Evolutionary conservation across 2,329 filamentous ascomycete genomes (phyloP), one percentile per base, ranked within the genome.

Genomic region (Colletotrichum theobromicola): DNA sequence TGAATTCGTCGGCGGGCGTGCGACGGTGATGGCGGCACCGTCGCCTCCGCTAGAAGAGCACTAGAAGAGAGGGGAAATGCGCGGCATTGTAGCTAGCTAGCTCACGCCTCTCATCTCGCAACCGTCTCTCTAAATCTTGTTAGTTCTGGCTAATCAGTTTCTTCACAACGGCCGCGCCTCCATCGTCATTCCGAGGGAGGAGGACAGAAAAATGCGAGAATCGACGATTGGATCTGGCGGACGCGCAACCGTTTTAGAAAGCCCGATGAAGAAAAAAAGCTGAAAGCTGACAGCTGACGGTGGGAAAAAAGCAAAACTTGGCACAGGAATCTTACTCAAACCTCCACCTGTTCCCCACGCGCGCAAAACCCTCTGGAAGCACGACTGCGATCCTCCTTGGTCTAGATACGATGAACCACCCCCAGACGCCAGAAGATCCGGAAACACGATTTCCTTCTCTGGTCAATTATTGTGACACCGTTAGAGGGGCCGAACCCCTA

Each of bases 321-420:
- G 32, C 34, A 60, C 34, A 28, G 12, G 37, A 72, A 61, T 64
- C 67, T 16, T 18, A 21, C 24, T 6, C 3, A 10, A n/a, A n/a
- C 58, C 70, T 70, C 67, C 71, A 60, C 71, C 13, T 10, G 58
- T 60, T 65, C 71, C 37, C 60, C 71, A 65, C 67, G 55, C 35
- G 53, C 30, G 21, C 62, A 53, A 60, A 70, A 34, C 71, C 30
- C 42, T 67, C 42, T 37, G 60, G 21, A 67, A 68, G 53, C 26
- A 64, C 16, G 15, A 30, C n/a, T 46, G 16, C 37, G 21, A 53
- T 50, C 50, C 50, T 63, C 34, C 60, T 42, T 26, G 12, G 60
- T 65, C 21, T 70, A 73, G 35, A 70, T 64, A 46, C 46, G 60
- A 73, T 53, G 60, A 64, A 65, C 66, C 67, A 53, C 28, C n/a